phyloP scores from a whole-genome alignment of 176 grass and related monocot genomes.

The Lolium perenne region DNA sequence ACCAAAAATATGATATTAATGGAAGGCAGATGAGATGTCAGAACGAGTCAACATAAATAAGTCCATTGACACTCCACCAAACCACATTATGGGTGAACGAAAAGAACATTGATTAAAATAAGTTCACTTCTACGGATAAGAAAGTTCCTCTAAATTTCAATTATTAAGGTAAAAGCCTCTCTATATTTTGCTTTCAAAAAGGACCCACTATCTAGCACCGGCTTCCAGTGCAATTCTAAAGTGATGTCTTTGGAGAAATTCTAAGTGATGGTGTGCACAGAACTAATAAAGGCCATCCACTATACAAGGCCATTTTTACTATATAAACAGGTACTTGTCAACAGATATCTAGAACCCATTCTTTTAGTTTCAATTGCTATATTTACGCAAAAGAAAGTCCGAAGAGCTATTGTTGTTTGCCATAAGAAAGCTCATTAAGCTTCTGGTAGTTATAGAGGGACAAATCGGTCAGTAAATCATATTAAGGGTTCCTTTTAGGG shows the following conservation, averaged over 20 bases:
- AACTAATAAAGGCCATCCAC: background rate
- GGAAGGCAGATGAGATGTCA: background rate
- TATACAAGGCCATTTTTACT: background rate
- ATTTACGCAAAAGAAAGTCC: background rate
- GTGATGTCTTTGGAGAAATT: slow-evolving; percentile 21
- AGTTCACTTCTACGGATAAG: background rate
- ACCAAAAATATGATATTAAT: slow-evolving; percentile 24
- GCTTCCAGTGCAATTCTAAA: background rate
- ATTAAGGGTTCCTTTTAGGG: background rate
- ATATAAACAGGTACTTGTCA: background rate
- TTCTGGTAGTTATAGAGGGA: slow-evolving; percentile 16
- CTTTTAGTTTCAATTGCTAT: background rate
- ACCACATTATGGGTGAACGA: background rate
- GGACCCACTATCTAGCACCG: background rate
- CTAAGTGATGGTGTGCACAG: background rate
- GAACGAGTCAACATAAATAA: background rate
- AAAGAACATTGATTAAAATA: slow-evolving; percentile 19
- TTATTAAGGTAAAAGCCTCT: background rate
- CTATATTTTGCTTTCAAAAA: background rate
- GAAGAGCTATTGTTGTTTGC: background rate
- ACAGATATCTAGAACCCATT: background rate
- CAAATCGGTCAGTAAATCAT: background rate
- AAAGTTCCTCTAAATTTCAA: background rate
- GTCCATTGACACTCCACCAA: background rate
- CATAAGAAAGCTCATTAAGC: slow-evolving; percentile 4